Evolutionary conservation across 2,329 filamentous ascomycete genomes (phyloP).

Genomic region (Exophiala bonariae): DNA sequence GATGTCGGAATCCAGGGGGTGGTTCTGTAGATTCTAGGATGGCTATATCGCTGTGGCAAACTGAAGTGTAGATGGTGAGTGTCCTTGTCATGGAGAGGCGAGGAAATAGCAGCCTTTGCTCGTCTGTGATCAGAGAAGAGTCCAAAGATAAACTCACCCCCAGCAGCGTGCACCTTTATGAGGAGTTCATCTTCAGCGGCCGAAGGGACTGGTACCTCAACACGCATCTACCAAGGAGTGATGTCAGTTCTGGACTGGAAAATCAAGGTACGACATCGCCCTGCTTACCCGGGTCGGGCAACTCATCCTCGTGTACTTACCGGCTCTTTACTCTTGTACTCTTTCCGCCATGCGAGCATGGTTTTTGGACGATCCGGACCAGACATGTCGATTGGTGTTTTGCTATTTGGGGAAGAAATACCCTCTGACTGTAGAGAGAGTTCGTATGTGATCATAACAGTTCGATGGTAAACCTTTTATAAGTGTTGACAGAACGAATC

Average conservation of each 20-base stretch:
- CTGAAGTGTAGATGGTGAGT: too few relatives aligned
- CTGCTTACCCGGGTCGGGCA: not conserved
- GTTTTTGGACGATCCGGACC: too few relatives aligned
- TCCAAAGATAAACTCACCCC: constrained; percentile 1
- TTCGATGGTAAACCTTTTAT: too few relatives aligned
- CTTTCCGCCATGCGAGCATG: not conserved
- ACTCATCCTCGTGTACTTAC: not conserved
- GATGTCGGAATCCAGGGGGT: not conserved
- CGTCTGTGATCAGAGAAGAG: not conserved
- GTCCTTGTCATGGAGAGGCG: too few relatives aligned
- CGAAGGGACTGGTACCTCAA: constrained; percentile 7
- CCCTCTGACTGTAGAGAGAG: too few relatives aligned
- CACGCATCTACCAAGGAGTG: not conserved
- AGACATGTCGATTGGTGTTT: too few relatives aligned
- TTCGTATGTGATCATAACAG: too few relatives aligned
- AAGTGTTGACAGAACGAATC: too few relatives aligned
- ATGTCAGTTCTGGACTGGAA: too few relatives aligned
- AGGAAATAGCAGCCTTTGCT: too few relatives aligned
- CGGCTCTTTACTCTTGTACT: not conserved
- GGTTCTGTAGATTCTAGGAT: not conserved
- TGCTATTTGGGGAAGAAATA: too few relatives aligned
- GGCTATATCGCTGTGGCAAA: constrained; percentile 10
- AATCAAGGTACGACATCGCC: not conserved
- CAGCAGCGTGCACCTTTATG: constrained; percentile 8
- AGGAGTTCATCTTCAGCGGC: constrained; percentile 2